Evolutionary conservation across 202 grass and related monocot genomes (phyloP), one percentile per base, ranked within the genome.

Genomic region (Eragrostis tef): DNA sequence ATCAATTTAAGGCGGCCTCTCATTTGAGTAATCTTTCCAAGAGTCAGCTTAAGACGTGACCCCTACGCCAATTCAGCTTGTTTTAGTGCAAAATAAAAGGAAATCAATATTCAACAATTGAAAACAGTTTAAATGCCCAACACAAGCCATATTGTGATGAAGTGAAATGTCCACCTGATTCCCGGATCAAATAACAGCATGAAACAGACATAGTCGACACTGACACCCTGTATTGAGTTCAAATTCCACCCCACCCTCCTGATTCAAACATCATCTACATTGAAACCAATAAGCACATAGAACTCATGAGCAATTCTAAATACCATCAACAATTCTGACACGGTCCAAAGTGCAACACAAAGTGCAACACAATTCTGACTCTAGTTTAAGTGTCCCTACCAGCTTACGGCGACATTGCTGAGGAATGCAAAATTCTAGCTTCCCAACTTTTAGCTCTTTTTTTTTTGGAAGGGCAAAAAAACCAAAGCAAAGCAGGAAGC

Each of bases 21-120:
- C 27, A 73, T 20, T 73, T 50, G 51, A 73, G 48, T 26, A 36
- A 53, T n/a, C 3, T 52, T 52, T 71, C 25, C 48, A 34, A 73
- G 47, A 34, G 9, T n/a, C 22, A 49, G 69, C 47, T 17, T 6
- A 52, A 17, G 49, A 17, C 0, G 15, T 52, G 49, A 11, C 19
- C 42, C 11, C n/a, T 43, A 51, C 53, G 74, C 17, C 16, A 25
- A 65, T n/a, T 49, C 43, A 45, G 36, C 45, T 43, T 9, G 34
- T 59, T 60, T 39, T 25, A 67, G 51, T 50, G 7, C 29, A 56
- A 54, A 71, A 42, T 52, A 29, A 78, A 78, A 60, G 64, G 58
- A 68, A 77, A 57, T 6, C 4, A 63, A 74, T 67, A 11, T 64
- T 53, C 22, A 82, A 82, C 44, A 60, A 64, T 7, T 70, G 12